phyloP scores from a whole-genome alignment of 78 protist species.

The Dictyostelium citrinum region DNA sequence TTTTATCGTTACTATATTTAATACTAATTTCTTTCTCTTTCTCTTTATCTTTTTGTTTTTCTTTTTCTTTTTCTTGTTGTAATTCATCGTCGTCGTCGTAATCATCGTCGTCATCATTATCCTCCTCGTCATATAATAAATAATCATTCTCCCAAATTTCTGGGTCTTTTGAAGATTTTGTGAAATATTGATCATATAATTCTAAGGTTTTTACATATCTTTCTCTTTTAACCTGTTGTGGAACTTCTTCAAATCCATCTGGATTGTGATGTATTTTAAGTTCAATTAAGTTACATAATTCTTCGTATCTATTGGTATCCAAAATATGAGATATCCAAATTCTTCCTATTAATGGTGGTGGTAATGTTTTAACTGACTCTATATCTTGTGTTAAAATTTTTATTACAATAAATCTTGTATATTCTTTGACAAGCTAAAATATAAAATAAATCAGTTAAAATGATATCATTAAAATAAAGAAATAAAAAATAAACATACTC shows the following conservation, averaged over 20 bases:
- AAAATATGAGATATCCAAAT: slow-evolving; percentile 8
- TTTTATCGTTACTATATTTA: neutral
- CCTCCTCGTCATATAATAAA: neutral
- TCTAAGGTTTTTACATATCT: neutral
- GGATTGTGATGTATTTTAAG: neutral
- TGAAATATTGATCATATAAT: neutral
- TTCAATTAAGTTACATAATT: neutral
- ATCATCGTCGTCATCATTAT: neutral
- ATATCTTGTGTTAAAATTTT: neutral
- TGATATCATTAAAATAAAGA: no score
- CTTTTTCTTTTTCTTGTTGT: neutral
- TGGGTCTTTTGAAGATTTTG: neutral
- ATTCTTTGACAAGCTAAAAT: slow-evolving; percentile 4
- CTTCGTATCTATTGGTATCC: neutral
- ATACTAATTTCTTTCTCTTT: neutral
- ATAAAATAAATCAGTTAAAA: neutral
- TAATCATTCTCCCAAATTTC: neutral
- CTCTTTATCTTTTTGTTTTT: neutral
- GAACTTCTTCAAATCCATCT: neutral
- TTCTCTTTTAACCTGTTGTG: neutral
- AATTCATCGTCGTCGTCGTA: neutral
- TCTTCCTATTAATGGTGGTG: neutral
- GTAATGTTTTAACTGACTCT: neutral
- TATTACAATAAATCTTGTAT: neutral
- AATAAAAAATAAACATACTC: neutral